phyloP scores from a whole-genome alignment of 1,284 basidiomycete genomes.

The Cutaneotrichosporon arboriforme region DNA sequence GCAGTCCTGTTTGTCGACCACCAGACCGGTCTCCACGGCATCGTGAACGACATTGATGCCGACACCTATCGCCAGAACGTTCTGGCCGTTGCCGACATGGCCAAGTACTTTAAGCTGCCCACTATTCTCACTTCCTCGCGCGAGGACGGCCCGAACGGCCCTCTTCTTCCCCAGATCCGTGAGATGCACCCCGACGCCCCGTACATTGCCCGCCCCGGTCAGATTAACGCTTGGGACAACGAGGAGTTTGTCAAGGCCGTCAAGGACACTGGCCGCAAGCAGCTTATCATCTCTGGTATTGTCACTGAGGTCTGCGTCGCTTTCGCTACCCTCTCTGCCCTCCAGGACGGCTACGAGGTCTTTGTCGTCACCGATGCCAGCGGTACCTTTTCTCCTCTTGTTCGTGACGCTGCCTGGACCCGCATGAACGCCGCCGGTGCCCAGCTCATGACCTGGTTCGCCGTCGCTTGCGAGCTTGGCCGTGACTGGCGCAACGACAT shows the following conservation, averaged over 20 bases:
- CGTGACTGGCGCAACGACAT: conserved; percentile 14
- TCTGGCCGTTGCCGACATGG: conserved; percentile 9
- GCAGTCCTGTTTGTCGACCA: conserved; percentile 12
- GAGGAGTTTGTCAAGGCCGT: conserved; percentile 13
- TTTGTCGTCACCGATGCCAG: conserved; percentile 13
- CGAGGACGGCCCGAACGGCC: conserved; percentile 15
- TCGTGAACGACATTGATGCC: conserved; percentile 14
- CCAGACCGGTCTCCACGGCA: conserved; percentile 10
- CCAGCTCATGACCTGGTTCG: conserved; percentile 13
- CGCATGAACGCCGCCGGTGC: conserved; percentile 9
- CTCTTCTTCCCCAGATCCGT: conserved; percentile 9
- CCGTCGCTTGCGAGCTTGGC: conserved; percentile 7
- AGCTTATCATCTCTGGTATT: conserved; percentile 13
- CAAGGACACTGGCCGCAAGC: conserved; percentile 9
- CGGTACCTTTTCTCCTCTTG: conserved; percentile 11
- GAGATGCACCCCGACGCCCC: neutral
- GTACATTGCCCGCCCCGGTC: conserved; percentile 7
- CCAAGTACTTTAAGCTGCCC: conserved; percentile 10
- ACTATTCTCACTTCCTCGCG: conserved; percentile 8
- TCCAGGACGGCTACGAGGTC: conserved; percentile 13
- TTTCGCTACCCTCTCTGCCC: conserved; percentile 5
- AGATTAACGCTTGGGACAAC: conserved; percentile 18
- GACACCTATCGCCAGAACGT: conserved; percentile 8
- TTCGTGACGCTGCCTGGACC: conserved; percentile 9
- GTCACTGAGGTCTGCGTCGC: conserved; percentile 16